Base-by-base conservation (phyloP, 768 basidiomycete genomes). In the Exidia glandulosa region DNA sequence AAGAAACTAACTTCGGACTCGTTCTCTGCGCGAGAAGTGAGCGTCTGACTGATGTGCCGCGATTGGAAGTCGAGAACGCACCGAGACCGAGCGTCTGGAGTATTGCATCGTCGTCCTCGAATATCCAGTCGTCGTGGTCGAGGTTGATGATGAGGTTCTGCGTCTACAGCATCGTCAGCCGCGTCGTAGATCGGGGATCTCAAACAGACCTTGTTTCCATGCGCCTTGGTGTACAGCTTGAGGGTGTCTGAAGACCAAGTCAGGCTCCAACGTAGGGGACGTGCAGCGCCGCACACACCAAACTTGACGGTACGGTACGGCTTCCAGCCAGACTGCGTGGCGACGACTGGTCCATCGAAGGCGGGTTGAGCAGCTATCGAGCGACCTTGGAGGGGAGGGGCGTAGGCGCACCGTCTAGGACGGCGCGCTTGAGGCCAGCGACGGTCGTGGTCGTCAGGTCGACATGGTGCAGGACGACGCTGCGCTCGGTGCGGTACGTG, bases 91-190 rank as follows among this genome's bases (percentile, higher is more conserved):
- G 72, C 3, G 85, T 81, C 2, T 77, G 82, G n/a, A 99, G 78
- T 1, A 75, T 77, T 66, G 79, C 81, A 7, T 69, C 68, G 41
- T 86, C 86, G 63, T 92, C 84, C 54, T 81, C 74, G 16, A 94
- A 73, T 62, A 97, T 90, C 90, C 93, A 95, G 9, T 92, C 89
- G 60, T 98, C 95, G 67, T 94, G 82, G 67, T 96, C 93, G 60
- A 98, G 80, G 72, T 99, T 99, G 69, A 99, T 97, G 72, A 99
- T 97, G 31, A 99, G 79, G 74, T 99, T 98, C 32, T 89, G 89
- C 1, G 94, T 95, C 95, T 97, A 66, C 52, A 57, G 30, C 5
- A 59, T 33, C 30, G 37, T 29, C 27, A 56, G 52, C 48, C 59
- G 16, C 55, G 45, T 37, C 19, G 27, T 36, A 36, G 52, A 34